Evolutionary conservation across 352 stramenopile genomes (phyloP), one percentile per base, ranked within the genome.

Genomic region (Aphanomyces stellatus): DNA sequence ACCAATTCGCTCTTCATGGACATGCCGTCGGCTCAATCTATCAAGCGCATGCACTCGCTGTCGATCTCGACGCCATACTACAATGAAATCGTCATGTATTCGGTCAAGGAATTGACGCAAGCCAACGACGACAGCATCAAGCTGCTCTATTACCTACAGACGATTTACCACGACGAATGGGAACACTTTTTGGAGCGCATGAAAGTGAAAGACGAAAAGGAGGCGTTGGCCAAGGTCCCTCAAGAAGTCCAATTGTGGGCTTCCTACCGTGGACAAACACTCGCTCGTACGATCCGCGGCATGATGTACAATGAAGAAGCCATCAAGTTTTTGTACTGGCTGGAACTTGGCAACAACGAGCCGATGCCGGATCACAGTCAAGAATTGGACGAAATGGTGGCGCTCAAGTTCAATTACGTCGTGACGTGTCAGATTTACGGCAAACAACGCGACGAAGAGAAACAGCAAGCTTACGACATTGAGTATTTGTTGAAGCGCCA

Each of bases 81-180:
- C 79, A 91, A 78, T 59, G 86, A 95, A 83, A 95, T 95, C 46
- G 86, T 95, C 27, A 63, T 95, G 80, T 95, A 93, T 74, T 95
- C 86, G 69, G 82, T 95, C 63, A 91, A 95, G 74, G 86, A 95
- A 30, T 65, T 95, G 63, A 51, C 40, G 42, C n/a, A 28, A 30
- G 77, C 90, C 60, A 91, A 92, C 56, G 86, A 91, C 40, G 86
- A 95, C 72, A 94, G 93, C 69, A 96, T 99, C 53, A 98, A 96
- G 42, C 88, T 97, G 15, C 72, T 99, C 65, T 95, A 98, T 37
- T 99, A 99, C 69, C 73, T 97, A 60, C 81, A 93, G 69, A 95
- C 86, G 1, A 91, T 95, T n/a, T 95, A 95, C 57, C 81, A 77
- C 5, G 88, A 88, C 53, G 86, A 95, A 68, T 95, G 81, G 80